A percentile compares a stretch with the other conserved stretches of the same genome.
These are phyloP conservation scores for Colletotrichum tropicale DNA, from an alignment of 2,329 filamentous ascomycete genomes.

Conservation along the genomic window DNA sequence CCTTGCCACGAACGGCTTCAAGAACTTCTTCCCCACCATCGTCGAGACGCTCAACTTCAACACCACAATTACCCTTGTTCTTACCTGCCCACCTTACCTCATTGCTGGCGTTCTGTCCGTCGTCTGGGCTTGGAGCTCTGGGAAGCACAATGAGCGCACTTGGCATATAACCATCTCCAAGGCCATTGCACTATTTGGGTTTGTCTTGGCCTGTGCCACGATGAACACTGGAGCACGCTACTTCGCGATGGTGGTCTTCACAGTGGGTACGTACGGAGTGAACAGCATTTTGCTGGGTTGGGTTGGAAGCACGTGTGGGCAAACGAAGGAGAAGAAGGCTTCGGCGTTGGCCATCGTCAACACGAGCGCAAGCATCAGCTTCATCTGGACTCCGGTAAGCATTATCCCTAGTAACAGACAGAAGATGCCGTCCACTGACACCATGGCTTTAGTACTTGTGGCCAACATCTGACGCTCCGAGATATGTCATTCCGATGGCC, in stretches of 20 bases:
- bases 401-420: accelerated
- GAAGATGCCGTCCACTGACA: neutral
- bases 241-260: slow-evolving; percentile 32
- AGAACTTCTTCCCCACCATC: slow-evolving; percentile 44
- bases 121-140: slow-evolving; percentile 32
- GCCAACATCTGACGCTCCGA: slow-evolving; percentile 39
- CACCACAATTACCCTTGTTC: slow-evolving; percentile 44
- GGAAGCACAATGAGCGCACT: slow-evolving; percentile 49
- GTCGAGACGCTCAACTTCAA: slow-evolving; percentile 42
- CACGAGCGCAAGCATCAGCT: slow-evolving; percentile 21
- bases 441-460: slow-evolving; percentile 34
- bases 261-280: slow-evolving; percentile 30
- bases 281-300: slow-evolving; percentile 41
- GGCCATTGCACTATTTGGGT: slow-evolving; percentile 35
- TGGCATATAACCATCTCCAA: slow-evolving; percentile 51
- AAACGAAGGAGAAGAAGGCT: slow-evolving; percentile 44
- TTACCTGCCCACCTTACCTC: slow-evolving; percentile 49
- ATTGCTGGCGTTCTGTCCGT: slow-evolving; percentile 42
- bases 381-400: slow-evolving; percentile 22
- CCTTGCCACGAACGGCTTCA: slow-evolving; percentile 46
- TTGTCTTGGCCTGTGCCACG: slow-evolving; percentile 30
- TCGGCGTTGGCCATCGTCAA: slow-evolving; percentile 35
- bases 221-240: slow-evolving; percentile 31
- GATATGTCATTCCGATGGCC: slow-evolving; percentile 41
- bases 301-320: slow-evolving; percentile 37